Conservation (phyloP, 1,284 basidiomycete genomes). For the Puccinia sorghi region DNA sequence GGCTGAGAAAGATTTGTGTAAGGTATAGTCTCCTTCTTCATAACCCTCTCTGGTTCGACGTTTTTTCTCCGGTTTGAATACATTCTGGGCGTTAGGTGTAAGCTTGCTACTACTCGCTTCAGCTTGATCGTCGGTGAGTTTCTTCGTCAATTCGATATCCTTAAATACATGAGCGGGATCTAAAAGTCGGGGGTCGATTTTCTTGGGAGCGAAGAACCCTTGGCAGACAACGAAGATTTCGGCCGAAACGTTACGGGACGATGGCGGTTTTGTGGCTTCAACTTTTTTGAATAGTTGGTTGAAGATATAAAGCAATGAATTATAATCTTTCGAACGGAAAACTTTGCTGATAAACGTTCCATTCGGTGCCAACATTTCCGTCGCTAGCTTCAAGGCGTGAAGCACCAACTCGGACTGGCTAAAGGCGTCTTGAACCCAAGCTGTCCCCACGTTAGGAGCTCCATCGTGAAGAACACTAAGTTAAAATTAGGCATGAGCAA, state of each 20-base stretch:
- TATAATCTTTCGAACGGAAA: slow-evolving; percentile 98
- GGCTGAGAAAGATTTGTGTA: slow-evolving; percentile 76
- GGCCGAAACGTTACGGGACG: slow-evolving; percentile 97
- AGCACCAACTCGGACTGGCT: slow-evolving; percentile 95
- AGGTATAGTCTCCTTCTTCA: slow-evolving; percentile 87
- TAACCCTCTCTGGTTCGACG: slow-evolving; percentile 91
- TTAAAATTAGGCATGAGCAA: neutral
- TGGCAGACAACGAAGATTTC: slow-evolving; percentile 99
- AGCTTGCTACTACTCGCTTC: slow-evolving; percentile 55
- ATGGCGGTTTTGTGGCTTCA: slow-evolving; percentile 98
- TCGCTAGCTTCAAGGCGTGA: slow-evolving; percentile 92
- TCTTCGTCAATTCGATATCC: slow-evolving; percentile 65
- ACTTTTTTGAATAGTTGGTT: slow-evolving; percentile 93
- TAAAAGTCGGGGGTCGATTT: slow-evolving; percentile 97
- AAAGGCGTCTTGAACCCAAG: slow-evolving; percentile 99
- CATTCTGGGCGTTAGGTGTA: slow-evolving; percentile 69
- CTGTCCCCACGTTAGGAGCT: slow-evolving; percentile 98
- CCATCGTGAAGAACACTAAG: slow-evolving; percentile 89
- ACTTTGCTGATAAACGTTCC: slow-evolving; percentile 98
- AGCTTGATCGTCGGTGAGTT: slow-evolving; percentile 48
- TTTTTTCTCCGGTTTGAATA: slow-evolving; percentile 97
- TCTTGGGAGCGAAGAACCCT: slow-evolving; percentile 89
- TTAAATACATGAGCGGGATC: slow-evolving; percentile 98
- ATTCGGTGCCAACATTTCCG: slow-evolving; percentile 90
- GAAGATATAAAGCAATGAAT: slow-evolving; percentile 98